Evolutionary conservation across 345 rosid genomes (phyloP), one percentile per base, ranked within the genome.

Genomic region (Linum trigynum): DNA sequence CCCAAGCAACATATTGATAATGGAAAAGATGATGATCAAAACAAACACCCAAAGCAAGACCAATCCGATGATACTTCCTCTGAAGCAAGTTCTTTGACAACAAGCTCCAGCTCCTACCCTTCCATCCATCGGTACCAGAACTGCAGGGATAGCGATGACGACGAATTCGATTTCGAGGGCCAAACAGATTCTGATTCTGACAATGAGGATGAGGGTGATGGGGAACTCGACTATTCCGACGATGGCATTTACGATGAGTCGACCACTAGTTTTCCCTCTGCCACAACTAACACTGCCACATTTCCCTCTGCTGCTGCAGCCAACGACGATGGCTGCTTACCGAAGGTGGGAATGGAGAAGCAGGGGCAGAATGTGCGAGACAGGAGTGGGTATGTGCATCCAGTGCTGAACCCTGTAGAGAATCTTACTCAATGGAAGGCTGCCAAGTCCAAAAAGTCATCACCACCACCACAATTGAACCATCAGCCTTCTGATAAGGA

Each of bases 401-500:
- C 86, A 50, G 92, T 90, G 68, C 68, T 94, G 75, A 84, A 83
- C 72, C 96, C 99, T 1, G 95, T 94, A 38, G 96, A 91, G 76
- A 94, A 90, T 75, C 84, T 91, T n/a, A 78, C 84, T 69, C 99
- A 90, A 74, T 94, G 97, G 99, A 90, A 80, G 72, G 84, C 91
- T 17, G 82, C 84, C 67, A 88, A 90, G 70, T 74, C 83, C 1
- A 83, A 75, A 70, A 88, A 81, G 66, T 78, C 68, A 42, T 72
- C 71, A 0, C 79, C 77, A 58, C 77, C 68, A 43, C 72, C 71
- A 0, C 81, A 76, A 55, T 64, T 77, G 73, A 75, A 75, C 74
- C 80, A 73, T 38, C 86, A 72, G 72, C 53, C 53, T 48, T 6
- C 14, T 48, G 53, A 48, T 9, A 94, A 94, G 83, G 96, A 94